A percentile compares a stretch with the other conserved stretches of the same genome.
Evolutionary conservation across 371 early-diverging fungal species (phyloP).

Genomic region (Gilbertella persicaria): DNA sequence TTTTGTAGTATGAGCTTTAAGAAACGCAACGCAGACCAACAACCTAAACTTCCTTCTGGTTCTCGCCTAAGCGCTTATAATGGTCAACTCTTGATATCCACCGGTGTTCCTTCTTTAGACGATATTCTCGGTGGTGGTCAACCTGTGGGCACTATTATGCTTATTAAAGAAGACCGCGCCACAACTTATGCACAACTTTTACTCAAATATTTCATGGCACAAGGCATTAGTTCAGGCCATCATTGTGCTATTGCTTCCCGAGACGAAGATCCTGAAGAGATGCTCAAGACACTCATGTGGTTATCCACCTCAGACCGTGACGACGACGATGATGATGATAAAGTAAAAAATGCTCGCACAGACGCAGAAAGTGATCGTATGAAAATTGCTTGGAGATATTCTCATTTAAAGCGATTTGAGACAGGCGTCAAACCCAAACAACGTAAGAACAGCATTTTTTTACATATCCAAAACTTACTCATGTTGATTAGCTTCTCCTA

Average conservation of each 20-base stretch:
- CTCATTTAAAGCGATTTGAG: constrained; percentile 72
- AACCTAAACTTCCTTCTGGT: constrained; percentile 73
- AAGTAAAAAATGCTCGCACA: constrained; percentile 30
- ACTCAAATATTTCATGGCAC: constrained; percentile 81
- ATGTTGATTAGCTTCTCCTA: constrained; percentile 24
- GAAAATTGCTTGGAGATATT: constrained; percentile 94
- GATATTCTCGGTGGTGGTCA: constrained; percentile 87
- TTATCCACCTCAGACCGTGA: constrained; percentile 50
- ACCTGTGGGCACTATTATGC: constrained; percentile 78
- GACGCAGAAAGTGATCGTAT: constrained; percentile 64
- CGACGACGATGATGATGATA: constrained; percentile 55
- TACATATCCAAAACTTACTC: background rate
- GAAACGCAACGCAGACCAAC: constrained; percentile 64
- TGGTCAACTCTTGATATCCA: constrained; percentile 79
- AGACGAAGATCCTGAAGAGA: constrained; percentile 61
- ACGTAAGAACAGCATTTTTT: constrained; percentile 22
- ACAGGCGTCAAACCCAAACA: constrained; percentile 38
- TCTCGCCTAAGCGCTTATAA: constrained; percentile 79
- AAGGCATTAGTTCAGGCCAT: constrained; percentile 81
- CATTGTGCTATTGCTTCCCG: constrained; percentile 69
- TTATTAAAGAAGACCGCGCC: constrained; percentile 82
- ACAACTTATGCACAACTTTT: constrained; percentile 86
- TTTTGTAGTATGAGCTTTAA: constrained; percentile 63
- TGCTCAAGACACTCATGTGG: constrained; percentile 64
- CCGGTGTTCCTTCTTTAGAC: constrained; percentile 88